Conservation (phyloP, 345 rosid genomes). For the Raphanus sativus region DNA sequence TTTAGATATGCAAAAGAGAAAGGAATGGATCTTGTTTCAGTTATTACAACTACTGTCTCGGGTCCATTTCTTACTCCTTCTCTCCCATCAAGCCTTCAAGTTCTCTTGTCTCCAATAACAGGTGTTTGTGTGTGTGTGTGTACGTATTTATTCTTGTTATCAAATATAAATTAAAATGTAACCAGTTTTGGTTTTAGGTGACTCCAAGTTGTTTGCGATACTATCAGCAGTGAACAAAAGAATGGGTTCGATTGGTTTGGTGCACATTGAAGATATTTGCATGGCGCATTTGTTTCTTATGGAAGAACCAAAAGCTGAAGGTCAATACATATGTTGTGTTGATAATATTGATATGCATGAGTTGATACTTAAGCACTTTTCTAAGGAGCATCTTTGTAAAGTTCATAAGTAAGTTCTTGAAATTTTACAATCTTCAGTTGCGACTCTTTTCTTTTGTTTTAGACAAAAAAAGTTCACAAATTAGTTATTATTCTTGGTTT, state of each 20-base stretch:
- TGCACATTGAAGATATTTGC: constrained; percentile 80
- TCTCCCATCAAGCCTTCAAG: constrained; percentile 74
- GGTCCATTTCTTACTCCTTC: constrained; percentile 65
- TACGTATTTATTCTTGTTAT: neutral
- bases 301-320: constrained; percentile 59
- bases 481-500: neutral
- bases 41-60: constrained; percentile 66
- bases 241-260: constrained; percentile 77
- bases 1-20: constrained; percentile 59
- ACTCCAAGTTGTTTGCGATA: constrained; percentile 51
- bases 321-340: constrained; percentile 64
- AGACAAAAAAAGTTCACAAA: neutral
- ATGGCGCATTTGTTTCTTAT: constrained; percentile 68
- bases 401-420: constrained; percentile 39
- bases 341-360: constrained; percentile 45
- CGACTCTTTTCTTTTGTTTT: neutral
- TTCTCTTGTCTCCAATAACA: constrained; percentile 72
- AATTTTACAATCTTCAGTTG: neutral
- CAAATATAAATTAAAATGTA: neutral
- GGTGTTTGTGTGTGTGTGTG: constrained; percentile 34
- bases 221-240: constrained; percentile 63
- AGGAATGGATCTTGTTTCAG: constrained; percentile 65
- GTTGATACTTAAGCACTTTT: constrained; percentile 43
- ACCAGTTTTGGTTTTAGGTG: constrained; percentile 42
- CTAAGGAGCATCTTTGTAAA: constrained; percentile 33